Conservation (phyloP, 177 flowering plant genomes). For the Vitis hybrid region DNA sequence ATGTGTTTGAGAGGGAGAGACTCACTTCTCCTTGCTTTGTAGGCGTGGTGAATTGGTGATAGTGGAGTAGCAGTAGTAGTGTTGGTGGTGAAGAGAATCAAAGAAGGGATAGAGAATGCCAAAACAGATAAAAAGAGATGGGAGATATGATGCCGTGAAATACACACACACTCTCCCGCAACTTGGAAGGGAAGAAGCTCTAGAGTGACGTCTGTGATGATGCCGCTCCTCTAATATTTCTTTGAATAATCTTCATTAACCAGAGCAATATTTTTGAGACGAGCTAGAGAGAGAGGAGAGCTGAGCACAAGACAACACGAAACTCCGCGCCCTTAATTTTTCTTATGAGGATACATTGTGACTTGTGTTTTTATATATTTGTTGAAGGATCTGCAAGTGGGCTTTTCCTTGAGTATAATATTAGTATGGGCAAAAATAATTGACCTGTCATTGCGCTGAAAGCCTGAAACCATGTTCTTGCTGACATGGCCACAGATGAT, state of each 20-base stretch:
- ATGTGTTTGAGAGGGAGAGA: not conserved
- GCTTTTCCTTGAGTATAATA: too few relatives aligned
- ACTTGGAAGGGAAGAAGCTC: constrained; percentile 8
- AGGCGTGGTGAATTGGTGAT: constrained; percentile 20
- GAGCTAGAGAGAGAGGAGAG: constrained; percentile 3
- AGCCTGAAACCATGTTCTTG: too few relatives aligned
- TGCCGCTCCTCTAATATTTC: not conserved
- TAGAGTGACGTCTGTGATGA: constrained; percentile 21
- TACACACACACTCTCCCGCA: constrained; percentile 1
- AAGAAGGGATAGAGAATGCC: constrained; percentile 15
- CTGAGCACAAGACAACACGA: too few relatives aligned
- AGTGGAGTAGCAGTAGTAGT: not conserved
- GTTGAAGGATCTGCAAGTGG: too few relatives aligned
- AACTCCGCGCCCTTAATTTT: too few relatives aligned
- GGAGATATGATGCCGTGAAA: constrained; percentile 4
- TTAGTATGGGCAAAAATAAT: too few relatives aligned
- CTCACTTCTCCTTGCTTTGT: constrained; percentile 28
- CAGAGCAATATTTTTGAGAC: not conserved
- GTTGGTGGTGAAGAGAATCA: constrained; percentile 2
- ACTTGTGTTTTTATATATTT: too few relatives aligned
- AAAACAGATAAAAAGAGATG: constrained; percentile 17
- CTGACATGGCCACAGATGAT: too few relatives aligned
- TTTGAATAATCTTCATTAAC: not conserved
- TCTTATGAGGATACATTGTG: too few relatives aligned
- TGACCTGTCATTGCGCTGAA: too few relatives aligned